Evolutionary conservation across 2,329 filamentous ascomycete species (phyloP), one percentile per base, ranked within the genome.

Genomic region (Colletotrichum gigasporum): DNA sequence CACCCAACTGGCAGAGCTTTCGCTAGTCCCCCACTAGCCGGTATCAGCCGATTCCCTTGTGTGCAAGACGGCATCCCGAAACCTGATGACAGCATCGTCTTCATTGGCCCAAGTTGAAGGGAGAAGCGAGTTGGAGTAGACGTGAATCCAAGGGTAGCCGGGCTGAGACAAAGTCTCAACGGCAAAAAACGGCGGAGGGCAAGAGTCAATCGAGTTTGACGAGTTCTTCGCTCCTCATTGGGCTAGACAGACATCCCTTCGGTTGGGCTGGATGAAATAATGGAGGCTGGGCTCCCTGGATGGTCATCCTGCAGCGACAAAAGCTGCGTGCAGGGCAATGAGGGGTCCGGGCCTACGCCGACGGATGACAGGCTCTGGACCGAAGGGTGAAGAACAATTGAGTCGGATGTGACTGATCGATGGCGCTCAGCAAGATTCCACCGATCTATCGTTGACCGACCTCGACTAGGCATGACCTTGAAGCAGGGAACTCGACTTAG

Each of bases 261-360:
- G 32, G n/a, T 42, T 42, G 20, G 37, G 14, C 16, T 16, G 41
- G 28, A 20, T 16, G 35, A 42, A 44, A 62, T 54, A 24, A 14
- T 10, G 48, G 61, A 53, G 62, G 62, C 20, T 62, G 62, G 62
- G n/a, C 62, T 62, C 62, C 62, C 62, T 65, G 14, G 48, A 32
- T 55, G 57, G 42, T 50, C 44, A 48, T 56, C 26, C 14, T n/a
- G 4, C 14, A 34, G 44, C 3, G 35, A 48, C 41, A 26, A 32
- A 20, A 9, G 24, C 24, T 45, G 41, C 26, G 26, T 34, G 39
- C 39, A 52, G 53, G 53, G 45, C 20, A 14, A 26, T 18, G 20
- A 24, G 56, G 35, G 55, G 18, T 32, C 39, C 47, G 28, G 30
- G 28, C 20, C 20, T 16, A 32, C 34, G 20, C 35, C 18, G 20